Evolutionary conservation across 1,284 basidiomycete species (phyloP), one percentile per base, ranked within the genome.

Genomic region (Flammula alnicola): DNA sequence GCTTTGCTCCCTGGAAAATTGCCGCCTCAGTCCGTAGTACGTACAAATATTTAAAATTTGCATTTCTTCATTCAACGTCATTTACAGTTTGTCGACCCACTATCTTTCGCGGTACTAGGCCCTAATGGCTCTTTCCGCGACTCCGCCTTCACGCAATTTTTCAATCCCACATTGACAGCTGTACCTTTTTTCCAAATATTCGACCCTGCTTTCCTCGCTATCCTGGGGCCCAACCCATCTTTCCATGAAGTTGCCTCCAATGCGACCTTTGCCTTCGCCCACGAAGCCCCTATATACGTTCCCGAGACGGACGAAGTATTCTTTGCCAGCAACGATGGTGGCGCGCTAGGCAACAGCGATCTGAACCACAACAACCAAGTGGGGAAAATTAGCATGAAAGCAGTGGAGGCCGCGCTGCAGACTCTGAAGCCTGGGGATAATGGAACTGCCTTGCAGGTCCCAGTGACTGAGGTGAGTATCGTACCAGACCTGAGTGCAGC

Each of bases 101-200:
- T 56, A 23, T 65, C 69, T 7, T 77, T 77, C 48, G 71, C 73
- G 16, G 77, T 80, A 5, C 55, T 80, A 27, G 70, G 73, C 8
- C 54, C 65, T 11, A 67, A 74, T 52, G 67, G 63, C 26, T 58
- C 63, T 4, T 75, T 73, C 59, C 74, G 74, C 17, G 64, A 69
- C n/a, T 40, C 64, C 33, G 62, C 73, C 9, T 68, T 66, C 49
- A 63, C 62, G 12, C 62, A 71, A 14, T 60, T 63, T 31, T 79
- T 79, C 60, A 78, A 81, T 52, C 75, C 75, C 5, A 74, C 73
- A 4, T 63, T 60, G 20, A 66, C 67, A 14, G 62, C 71, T 0
- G 69, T 81, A 5, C 85, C 85, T 0, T 81, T 85, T 61, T 87
- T 91, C 70, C 86, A 90, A 62, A 71, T 86, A 49, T 87, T 88